A percentile compares a stretch with the other conserved stretches of the same genome.
Conservation (phyloP, 176 grass and related monocot species). For the Avena eriantha region DNA sequence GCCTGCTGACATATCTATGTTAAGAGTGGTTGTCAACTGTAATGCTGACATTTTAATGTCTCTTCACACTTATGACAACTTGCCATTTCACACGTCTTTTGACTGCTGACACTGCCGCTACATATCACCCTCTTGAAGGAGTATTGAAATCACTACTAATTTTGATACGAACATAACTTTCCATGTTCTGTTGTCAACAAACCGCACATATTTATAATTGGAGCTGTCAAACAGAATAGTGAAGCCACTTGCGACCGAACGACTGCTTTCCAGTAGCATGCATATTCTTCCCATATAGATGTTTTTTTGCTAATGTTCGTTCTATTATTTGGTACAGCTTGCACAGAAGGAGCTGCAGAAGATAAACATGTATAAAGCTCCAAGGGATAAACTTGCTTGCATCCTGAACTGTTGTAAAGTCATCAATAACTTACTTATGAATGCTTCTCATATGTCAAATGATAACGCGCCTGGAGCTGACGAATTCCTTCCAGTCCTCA, state of each 20-base stretch:
- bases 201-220: neutral
- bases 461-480: slow-evolving; percentile 88
- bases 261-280: slow-evolving; percentile 1
- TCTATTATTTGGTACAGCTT: slow-evolving; percentile 64
- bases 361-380: slow-evolving; percentile 97
- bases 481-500: slow-evolving; percentile 94
- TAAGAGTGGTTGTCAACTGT: neutral
- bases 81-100: slow-evolving; percentile 2
- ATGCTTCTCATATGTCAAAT: slow-evolving; percentile 77
- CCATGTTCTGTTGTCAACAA: neutral
- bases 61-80: neutral
- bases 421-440: slow-evolving; percentile 89
- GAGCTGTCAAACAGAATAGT: neutral
- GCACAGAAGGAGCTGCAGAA: slow-evolving; percentile 97
- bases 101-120: neutral
- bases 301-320: slow-evolving; percentile 27
- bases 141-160: neutral
- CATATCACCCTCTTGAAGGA: slow-evolving; percentile 12
- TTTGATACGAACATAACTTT: slow-evolving; percentile 11
- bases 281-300: slow-evolving; percentile 18
- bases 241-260: neutral
- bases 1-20: neutral
- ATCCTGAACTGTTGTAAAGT: slow-evolving; percentile 98
- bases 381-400: slow-evolving; percentile 93
- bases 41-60: neutral